phyloP scores from a whole-genome alignment of 2,329 filamentous ascomycete genomes.

The Hypomyces perniciosus region DNA sequence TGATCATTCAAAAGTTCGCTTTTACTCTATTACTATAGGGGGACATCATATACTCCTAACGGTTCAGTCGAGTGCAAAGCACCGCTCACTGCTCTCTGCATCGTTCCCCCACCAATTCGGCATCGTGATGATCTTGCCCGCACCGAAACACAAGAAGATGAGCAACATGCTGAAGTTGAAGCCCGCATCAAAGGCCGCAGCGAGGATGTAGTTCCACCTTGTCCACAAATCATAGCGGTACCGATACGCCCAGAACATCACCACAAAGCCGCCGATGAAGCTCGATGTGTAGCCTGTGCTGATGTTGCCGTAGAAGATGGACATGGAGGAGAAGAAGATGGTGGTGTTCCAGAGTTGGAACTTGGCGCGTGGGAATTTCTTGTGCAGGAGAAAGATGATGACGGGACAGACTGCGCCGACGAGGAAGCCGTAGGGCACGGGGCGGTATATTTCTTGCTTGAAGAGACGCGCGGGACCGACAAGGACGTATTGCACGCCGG shows the following conservation, averaged over 20 bases:
- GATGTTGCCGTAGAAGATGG: conserved; percentile 55
- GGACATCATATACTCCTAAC: too few species aligned
- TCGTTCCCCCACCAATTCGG: conserved; percentile 62
- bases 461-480: conserved; percentile 48
- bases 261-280: conserved; percentile 54
- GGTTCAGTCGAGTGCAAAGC: conserved; percentile 41
- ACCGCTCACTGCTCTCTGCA: conserved; percentile 47
- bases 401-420: conserved; percentile 41
- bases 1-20: too few species aligned
- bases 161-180: conserved; percentile 58
- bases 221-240: conserved; percentile 52
- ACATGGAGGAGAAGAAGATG: conserved; percentile 53
- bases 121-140: conserved; percentile 51
- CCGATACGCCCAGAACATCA: conserved; percentile 54
- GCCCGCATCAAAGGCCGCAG: conserved; percentile 55
- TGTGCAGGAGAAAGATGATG: conserved; percentile 46
- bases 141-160: conserved; percentile 55
- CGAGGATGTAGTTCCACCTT: conserved; percentile 55
- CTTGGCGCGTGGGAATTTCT: conserved; percentile 45
- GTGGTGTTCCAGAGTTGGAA: conserved; percentile 56
- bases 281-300: conserved; percentile 52
- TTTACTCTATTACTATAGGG: too few species aligned
- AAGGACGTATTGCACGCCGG: conserved; percentile 55
- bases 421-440: conserved; percentile 49
- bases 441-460: conserved; percentile 38